Percentiles rank a stretch among this genome's conserved stretches.
Evolutionary conservation across 768 basidiomycete species (phyloP).

Genomic region (Boletus sp.): DNA sequence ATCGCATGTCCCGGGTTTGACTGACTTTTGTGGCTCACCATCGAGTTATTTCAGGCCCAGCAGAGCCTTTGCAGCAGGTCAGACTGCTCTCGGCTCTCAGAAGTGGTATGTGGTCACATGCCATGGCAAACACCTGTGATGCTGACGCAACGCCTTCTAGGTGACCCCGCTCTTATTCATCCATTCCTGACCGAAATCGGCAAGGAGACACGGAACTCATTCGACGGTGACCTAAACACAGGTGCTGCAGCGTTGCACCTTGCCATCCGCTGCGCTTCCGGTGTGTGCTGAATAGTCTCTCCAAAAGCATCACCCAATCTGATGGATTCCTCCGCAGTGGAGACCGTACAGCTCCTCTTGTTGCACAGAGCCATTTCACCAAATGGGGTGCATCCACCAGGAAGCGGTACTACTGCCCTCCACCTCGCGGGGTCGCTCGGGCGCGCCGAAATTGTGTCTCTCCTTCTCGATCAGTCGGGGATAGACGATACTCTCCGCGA

Average conservation of each 20-base stretch:
- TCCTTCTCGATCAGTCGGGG: conserved; percentile 75
- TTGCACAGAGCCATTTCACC: conserved; percentile 77
- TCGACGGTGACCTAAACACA: conserved; percentile 53
- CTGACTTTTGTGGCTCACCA: conserved; percentile 4
- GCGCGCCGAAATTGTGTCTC: conserved; percentile 64
- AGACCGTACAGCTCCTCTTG: conserved; percentile 67
- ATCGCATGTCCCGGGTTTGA: neutral
- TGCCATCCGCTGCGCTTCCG: conserved; percentile 77
- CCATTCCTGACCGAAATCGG: conserved; percentile 77
- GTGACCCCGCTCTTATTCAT: conserved; percentile 77
- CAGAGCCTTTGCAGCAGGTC: conserved; percentile 59
- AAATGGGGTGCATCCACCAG: conserved; percentile 71
- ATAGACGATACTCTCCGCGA: conserved; percentile 81
- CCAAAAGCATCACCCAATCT: neutral
- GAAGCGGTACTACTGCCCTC: conserved; percentile 69
- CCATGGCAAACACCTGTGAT: neutral
- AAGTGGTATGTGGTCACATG: conserved; percentile 43
- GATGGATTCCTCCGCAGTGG: conserved; percentile 38
- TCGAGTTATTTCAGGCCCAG: conserved; percentile 14
- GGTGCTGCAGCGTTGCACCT: conserved; percentile 78
- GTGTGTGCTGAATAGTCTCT: conserved; percentile 40
- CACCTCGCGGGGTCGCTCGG: conserved; percentile 73
- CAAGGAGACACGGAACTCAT: conserved; percentile 56
- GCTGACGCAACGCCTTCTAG: conserved; percentile 33
- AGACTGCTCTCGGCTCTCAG: conserved; percentile 63